Evolutionary conservation across 352 stramenopile genomes (phyloP).

Genomic region (Phytopythium aichiense): DNA sequence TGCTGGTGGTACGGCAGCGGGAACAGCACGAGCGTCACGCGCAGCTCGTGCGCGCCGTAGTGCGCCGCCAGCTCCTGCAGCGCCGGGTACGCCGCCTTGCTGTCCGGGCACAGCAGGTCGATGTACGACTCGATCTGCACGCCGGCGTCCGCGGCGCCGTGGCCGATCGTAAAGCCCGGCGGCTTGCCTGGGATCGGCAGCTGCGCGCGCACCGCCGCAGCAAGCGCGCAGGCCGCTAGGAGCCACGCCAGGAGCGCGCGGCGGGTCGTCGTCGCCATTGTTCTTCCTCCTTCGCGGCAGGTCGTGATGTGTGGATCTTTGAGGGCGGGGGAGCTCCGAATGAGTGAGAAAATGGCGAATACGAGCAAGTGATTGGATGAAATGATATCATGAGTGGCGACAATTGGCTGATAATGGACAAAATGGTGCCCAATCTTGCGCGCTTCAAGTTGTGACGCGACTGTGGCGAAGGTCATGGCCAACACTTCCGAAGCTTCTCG

Average conservation of each 20-base stretch:
- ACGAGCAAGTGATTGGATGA: not conserved
- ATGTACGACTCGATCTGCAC: conserved; percentile 84
- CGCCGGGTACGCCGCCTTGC: conserved; percentile 60
- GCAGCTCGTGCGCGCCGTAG: conserved; percentile 56
- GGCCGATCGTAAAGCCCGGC: conserved; percentile 57
- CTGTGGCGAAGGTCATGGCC: not conserved
- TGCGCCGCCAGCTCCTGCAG: conserved; percentile 53
- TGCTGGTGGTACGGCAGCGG: conserved; percentile 78
- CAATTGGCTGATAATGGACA: not conserved
- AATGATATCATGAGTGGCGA: not conserved
- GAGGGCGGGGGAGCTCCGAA: not conserved
- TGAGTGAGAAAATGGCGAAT: not conserved
- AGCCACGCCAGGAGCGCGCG: conserved; percentile 14
- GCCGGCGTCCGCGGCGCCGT: conserved; percentile 42
- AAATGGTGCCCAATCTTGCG: not conserved
- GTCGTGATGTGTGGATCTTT: not conserved
- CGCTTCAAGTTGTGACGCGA: conserved; percentile 2
- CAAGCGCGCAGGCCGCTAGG: conserved; percentile 10
- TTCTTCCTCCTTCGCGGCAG: not conserved
- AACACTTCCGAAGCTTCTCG: not conserved
- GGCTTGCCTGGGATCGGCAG: conserved; percentile 55
- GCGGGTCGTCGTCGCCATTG: not conserved
- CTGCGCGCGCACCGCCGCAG: conserved; percentile 23
- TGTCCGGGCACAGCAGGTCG: conserved; percentile 79
- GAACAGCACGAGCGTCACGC: conserved; percentile 71